These are phyloP conservation scores for Tylopilus vinaceipallidus DNA, from an alignment of 768 basidiomycete genomes.

Conservation along the genomic window DNA sequence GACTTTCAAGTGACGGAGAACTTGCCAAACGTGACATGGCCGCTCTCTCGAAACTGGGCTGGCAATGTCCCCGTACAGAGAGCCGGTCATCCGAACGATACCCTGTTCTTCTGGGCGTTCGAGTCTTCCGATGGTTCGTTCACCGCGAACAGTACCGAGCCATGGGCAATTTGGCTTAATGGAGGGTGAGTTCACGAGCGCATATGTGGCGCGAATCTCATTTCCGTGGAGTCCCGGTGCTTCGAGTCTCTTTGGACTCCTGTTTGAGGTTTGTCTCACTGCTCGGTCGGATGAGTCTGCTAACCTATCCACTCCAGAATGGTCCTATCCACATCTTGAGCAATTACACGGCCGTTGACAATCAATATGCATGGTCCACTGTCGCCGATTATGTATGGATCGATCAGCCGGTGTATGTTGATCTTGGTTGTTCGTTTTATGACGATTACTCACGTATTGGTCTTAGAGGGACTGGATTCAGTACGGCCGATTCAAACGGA, in stretches of 20 bases:
- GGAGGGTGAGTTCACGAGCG: conserved; percentile 49
- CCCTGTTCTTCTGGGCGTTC: conserved; percentile 64
- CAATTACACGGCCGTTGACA: conserved; percentile 48
- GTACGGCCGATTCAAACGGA: conserved; percentile 60
- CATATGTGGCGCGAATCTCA: too few species aligned
- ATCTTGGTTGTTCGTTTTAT: not conserved
- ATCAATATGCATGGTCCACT: conserved; percentile 56
- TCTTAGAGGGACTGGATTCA: conserved; percentile 57
- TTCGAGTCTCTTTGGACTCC: conserved; percentile 62
- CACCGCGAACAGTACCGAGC: conserved; percentile 43
- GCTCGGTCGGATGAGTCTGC: not conserved
- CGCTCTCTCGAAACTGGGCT: conserved; percentile 49
- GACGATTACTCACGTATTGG: conserved; percentile 1
- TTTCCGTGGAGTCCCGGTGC: conserved; percentile 64
- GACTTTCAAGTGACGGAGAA: conserved; percentile 57
- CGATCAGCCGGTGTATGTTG: conserved; percentile 61
- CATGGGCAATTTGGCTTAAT: conserved; percentile 76
- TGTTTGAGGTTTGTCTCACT: conserved; percentile 54
- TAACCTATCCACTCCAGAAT: conserved; percentile 41
- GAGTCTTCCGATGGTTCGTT: conserved; percentile 58
- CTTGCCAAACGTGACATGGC: conserved; percentile 63
- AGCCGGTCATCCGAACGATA: conserved; percentile 58
- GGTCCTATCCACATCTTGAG: conserved; percentile 61
- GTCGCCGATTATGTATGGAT: conserved; percentile 71
- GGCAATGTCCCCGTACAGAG: conserved; percentile 65